Conservation (phyloP, 2,329 filamentous ascomycete species). For the Alternaria longipes region DNA sequence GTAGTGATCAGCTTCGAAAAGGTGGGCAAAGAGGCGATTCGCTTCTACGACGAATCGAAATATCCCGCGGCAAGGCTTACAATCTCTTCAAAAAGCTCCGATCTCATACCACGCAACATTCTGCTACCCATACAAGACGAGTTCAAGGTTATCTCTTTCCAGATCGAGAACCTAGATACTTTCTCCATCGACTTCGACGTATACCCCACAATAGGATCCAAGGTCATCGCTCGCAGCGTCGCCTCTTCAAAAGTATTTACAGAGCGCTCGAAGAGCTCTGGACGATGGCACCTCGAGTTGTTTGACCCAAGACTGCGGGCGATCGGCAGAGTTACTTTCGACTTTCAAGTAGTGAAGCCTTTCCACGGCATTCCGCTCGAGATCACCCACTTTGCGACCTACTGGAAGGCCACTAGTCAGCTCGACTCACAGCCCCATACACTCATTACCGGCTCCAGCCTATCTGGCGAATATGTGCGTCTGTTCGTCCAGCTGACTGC, state of each 20-base stretch:
- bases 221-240: constrained; percentile 95
- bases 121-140: constrained; percentile 97
- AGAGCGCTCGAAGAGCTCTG: constrained; percentile 76
- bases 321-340: constrained; percentile 93
- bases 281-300: constrained; percentile 83
- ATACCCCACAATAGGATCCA: constrained; percentile 95
- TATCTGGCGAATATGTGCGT: constrained; percentile 94
- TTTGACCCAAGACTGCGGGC: constrained; percentile 91
- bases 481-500: constrained; percentile 91
- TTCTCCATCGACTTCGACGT: constrained; percentile 98
- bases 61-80: constrained; percentile 94
- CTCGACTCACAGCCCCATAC: constrained; percentile 85
- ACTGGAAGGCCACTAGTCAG: constrained; percentile 98
- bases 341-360: constrained; percentile 94
- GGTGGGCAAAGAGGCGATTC: constrained; percentile 74
- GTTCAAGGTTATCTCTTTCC: constrained; percentile 90
- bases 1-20: constrained; percentile 91
- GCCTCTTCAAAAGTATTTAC: constrained; percentile 89
- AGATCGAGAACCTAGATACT: constrained; percentile 90
- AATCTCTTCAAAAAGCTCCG: constrained; percentile 94
- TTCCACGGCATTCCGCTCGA: constrained; percentile 92
- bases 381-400: constrained; percentile 97
- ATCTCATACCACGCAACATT: constrained; percentile 95
- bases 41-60: constrained; percentile 97
- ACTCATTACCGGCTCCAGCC: constrained; percentile 91